Conservation (phyloP, 140 eudicot genomes). For the Oenanthe javanica region DNA sequence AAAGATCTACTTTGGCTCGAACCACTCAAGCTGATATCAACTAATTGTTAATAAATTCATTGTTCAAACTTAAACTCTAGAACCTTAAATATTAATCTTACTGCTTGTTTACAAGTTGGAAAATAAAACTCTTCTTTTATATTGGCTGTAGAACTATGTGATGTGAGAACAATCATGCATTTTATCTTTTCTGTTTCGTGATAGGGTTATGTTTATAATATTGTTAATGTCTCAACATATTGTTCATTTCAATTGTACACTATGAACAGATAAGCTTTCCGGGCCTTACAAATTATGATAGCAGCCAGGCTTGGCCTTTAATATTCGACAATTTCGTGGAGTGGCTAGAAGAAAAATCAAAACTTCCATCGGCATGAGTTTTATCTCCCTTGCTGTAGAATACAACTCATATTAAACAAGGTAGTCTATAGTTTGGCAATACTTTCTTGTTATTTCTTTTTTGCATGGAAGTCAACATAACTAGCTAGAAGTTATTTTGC, state of each 20-base stretch:
- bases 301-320: constrained; percentile 14
- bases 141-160: not conserved
- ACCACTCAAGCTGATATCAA: not conserved
- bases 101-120: not conserved
- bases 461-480: not conserved
- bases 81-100: not conserved
- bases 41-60: not conserved
- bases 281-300: not conserved
- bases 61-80: not conserved
- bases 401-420: constrained; percentile 26
- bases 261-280: constrained; percentile 7
- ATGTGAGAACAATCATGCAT: not conserved
- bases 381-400: constrained; percentile 10
- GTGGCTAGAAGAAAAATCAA: constrained; percentile 54
- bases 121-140: not conserved
- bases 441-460: not conserved
- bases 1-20: not conserved
- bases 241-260: not conserved
- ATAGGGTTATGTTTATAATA: not conserved
- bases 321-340: constrained; percentile 57
- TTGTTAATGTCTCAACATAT: not conserved
- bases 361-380: constrained; percentile 17
- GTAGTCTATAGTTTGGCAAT: constrained; percentile 8
- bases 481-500: not conserved
- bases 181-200: not conserved